phyloP scores from a whole-genome alignment of 148 eudicot genomes.

The Dysphania ambrosioides region DNA sequence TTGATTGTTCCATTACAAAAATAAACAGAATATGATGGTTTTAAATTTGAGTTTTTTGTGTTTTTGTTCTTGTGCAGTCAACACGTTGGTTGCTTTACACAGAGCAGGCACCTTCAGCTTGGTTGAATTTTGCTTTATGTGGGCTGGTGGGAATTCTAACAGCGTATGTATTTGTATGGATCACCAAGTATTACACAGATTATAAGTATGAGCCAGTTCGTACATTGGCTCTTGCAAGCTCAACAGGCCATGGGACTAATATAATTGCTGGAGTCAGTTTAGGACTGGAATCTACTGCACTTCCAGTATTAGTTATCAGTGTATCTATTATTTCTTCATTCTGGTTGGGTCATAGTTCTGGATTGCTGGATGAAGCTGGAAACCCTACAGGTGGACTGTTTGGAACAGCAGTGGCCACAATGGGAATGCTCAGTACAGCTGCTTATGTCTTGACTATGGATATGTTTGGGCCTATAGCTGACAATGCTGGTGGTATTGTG shows the following conservation, averaged over 20 bases:
- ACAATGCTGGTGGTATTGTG: conserved; percentile 99
- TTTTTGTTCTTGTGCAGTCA: conserved; percentile 50
- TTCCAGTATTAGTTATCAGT: conserved; percentile 95
- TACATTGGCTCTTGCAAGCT: conserved; percentile 80
- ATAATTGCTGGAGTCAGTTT: conserved; percentile 97
- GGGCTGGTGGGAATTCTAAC: conserved; percentile 95
- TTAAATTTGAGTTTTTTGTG: not conserved
- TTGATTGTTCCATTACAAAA: not conserved
- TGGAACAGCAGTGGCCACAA: conserved; percentile 99
- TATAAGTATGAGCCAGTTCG: conserved; percentile 98
- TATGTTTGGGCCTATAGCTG: conserved; percentile 99
- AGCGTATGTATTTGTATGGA: conserved; percentile 87
- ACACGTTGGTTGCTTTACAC: conserved; percentile 98
- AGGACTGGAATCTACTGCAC: conserved; percentile 96
- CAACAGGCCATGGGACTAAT: conserved; percentile 97
- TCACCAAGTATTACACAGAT: conserved; percentile 91
- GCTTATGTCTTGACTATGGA: conserved; percentile 99
- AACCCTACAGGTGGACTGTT: conserved; percentile 94
- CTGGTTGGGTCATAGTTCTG: conserved; percentile 96
- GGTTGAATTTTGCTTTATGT: conserved; percentile 91
- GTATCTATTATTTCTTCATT: conserved; percentile 77
- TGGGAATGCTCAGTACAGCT: conserved; percentile 99
- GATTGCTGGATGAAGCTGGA: conserved; percentile 88
- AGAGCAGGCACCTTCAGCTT: conserved; percentile 98
- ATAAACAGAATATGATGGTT: not conserved